These are phyloP conservation scores for Dujonia santamariae DNA, from an alignment of 1,139 yeast genomes.

Conservation along the genomic window DNA sequence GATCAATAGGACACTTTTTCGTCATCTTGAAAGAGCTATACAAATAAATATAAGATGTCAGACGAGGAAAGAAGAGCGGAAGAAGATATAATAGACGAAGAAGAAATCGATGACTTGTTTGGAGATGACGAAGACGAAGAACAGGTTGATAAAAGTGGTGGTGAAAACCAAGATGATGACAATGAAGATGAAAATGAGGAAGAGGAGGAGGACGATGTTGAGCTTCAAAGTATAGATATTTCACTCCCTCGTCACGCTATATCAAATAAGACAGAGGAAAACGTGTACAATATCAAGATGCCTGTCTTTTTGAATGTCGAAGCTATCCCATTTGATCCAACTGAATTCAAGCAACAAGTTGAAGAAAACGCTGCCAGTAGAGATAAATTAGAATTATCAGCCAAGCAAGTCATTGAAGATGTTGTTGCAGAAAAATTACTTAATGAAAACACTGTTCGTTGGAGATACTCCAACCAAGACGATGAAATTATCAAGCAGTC, in stretches of 20 bases:
- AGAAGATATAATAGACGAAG: slow-evolving; percentile 15
- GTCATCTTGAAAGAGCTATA: too few species aligned
- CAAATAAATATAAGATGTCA: slow-evolving; percentile 5
- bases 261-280: slow-evolving; percentile 37
- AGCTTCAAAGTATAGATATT: slow-evolving; percentile 52
- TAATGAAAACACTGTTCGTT: slow-evolving; percentile 82
- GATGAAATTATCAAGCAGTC: slow-evolving; percentile 74
- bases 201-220: slow-evolving; percentile 30
- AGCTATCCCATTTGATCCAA: slow-evolving; percentile 84
- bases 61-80: slow-evolving; percentile 13
- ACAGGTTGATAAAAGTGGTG: slow-evolving; percentile 13
- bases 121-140: slow-evolving; percentile 45
- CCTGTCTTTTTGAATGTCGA: slow-evolving; percentile 84
- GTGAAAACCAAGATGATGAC: slow-evolving; percentile 11
- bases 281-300: slow-evolving; percentile 59
- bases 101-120: slow-evolving; percentile 44
- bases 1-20: too few species aligned
- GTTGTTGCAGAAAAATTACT: slow-evolving; percentile 50
- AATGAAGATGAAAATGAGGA: slow-evolving; percentile 26
- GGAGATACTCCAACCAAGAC: slow-evolving; percentile 81
- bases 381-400: slow-evolving; percentile 26
- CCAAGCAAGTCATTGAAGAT: slow-evolving; percentile 39
- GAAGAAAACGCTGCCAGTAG: slow-evolving; percentile 47
- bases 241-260: slow-evolving; percentile 75
- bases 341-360: slow-evolving; percentile 56